These are phyloP conservation scores for Biscutella laevigata DNA, from an alignment of 441 rosid species.

Conservation along the genomic window DNA sequence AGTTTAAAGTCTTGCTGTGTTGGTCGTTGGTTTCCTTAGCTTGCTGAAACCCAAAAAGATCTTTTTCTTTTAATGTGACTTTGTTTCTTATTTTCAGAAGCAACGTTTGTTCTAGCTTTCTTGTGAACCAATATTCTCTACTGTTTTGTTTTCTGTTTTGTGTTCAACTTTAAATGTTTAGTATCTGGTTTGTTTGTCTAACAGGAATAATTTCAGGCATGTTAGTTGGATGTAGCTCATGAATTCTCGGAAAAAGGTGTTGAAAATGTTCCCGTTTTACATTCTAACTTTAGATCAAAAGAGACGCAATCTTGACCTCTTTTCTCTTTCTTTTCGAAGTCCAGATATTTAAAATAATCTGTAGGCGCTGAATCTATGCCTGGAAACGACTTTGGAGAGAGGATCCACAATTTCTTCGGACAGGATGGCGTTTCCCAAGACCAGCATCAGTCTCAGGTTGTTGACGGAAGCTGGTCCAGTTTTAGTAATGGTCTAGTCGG, in stretches of 20 bases:
- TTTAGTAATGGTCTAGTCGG: conserved; percentile 44
- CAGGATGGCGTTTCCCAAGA: conserved; percentile 54
- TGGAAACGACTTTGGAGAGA: conserved; percentile 82
- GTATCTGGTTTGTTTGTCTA: background rate
- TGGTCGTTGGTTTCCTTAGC: background rate
- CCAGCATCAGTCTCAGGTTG: conserved; percentile 48
- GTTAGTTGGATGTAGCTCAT: conserved; percentile 24
- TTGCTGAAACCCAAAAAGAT: background rate
- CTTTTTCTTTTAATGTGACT: background rate
- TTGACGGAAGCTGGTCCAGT: conserved; percentile 54
- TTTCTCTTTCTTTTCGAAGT: conserved; percentile 13
- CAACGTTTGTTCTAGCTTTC: background rate
- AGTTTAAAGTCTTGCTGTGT: background rate
- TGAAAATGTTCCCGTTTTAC: conserved; percentile 7
- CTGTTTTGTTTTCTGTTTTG: background rate
- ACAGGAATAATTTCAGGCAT: conserved; percentile 8
- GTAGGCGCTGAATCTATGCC: conserved; percentile 62
- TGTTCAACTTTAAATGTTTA: background rate
- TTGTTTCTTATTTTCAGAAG: background rate
- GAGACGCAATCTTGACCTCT: background rate
- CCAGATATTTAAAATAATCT: conserved; percentile 22
- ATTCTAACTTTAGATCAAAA: conserved; percentile 11
- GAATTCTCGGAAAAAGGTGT: conserved; percentile 32
- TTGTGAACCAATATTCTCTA: background rate
- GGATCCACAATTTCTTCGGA: conserved; percentile 70